Percentiles rank a stretch among this genome's conserved stretches.
Conservation (phyloP, 2,329 filamentous ascomycete genomes). For the Exophiala aquamarina region DNA sequence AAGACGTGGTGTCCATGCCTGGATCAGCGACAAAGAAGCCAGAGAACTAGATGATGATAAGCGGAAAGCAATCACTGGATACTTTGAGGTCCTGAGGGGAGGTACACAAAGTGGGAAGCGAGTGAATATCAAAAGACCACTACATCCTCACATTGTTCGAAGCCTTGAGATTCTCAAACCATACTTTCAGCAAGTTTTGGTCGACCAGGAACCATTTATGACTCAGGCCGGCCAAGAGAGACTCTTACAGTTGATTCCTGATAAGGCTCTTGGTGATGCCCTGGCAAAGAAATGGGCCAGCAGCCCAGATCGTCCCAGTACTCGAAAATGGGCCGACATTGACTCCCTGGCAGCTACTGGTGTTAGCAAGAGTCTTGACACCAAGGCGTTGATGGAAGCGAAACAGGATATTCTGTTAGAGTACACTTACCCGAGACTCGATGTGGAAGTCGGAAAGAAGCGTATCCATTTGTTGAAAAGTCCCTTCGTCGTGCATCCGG, state of each 20-base stretch:
- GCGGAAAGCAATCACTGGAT: slow-evolving; percentile 80
- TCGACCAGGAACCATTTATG: slow-evolving; percentile 82
- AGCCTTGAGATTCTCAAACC: slow-evolving; percentile 81
- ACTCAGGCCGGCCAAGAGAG: slow-evolving; percentile 69
- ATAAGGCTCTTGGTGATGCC: slow-evolving; percentile 72
- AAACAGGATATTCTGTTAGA: slow-evolving; percentile 96
- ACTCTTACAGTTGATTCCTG: slow-evolving; percentile 81
- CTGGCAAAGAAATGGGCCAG: slow-evolving; percentile 90
- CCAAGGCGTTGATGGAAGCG: slow-evolving; percentile 73
- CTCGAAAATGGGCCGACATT: slow-evolving; percentile 91
- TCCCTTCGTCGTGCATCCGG: slow-evolving; percentile 93
- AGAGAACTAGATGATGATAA: slow-evolving; percentile 82
- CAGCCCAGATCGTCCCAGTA: slow-evolving; percentile 71
- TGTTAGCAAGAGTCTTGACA: slow-evolving; percentile 69
- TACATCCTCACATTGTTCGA: slow-evolving; percentile 86
- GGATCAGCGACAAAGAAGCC: slow-evolving; percentile 91
- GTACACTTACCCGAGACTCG: slow-evolving; percentile 95
- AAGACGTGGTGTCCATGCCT: slow-evolving; percentile 92
- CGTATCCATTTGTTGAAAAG: slow-evolving; percentile 97
- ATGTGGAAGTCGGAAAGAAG: slow-evolving; percentile 97
- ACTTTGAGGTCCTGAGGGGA: slow-evolving; percentile 86
- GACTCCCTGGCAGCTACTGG: slow-evolving; percentile 78
- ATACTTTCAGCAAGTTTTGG: slow-evolving; percentile 84
- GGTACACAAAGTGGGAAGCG: slow-evolving; percentile 83
- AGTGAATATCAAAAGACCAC: slow-evolving; percentile 77